A percentile compares a stretch with the other conserved stretches of the same genome.
Conservation (phyloP, 1,284 basidiomycete genomes). For the Moesziomyces globuligerus region DNA sequence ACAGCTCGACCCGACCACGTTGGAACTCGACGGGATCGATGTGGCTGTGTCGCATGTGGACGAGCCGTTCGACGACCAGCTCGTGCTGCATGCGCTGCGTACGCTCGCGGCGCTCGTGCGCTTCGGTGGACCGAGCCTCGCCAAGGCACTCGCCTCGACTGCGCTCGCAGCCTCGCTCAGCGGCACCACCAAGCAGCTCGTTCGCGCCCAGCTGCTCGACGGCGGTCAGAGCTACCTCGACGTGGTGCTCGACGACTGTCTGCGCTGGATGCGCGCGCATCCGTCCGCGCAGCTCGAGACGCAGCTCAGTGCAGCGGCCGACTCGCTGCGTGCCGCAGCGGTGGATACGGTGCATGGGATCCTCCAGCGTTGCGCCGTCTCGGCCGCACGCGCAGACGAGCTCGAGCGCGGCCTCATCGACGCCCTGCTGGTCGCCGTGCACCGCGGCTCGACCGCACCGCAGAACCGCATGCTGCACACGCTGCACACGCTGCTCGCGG, state of each 20-base stretch:
- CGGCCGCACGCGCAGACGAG: slow-evolving; percentile 72
- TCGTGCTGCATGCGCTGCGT: slow-evolving; percentile 76
- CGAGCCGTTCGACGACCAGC: slow-evolving; percentile 79
- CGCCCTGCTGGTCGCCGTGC: slow-evolving; percentile 80
- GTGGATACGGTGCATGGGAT: slow-evolving; percentile 85
- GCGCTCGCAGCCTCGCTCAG: slow-evolving; percentile 29
- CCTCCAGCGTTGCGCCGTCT: slow-evolving; percentile 80
- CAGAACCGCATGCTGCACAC: slow-evolving; percentile 88
- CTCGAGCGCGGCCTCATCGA: slow-evolving; percentile 75
- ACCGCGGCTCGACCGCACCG: slow-evolving; percentile 62
- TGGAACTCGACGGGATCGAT: slow-evolving; percentile 11
- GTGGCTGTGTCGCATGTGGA: slow-evolving; percentile 72
- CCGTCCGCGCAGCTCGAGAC: slow-evolving; percentile 12
- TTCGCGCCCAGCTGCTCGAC: slow-evolving; percentile 8
- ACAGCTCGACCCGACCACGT: background rate
- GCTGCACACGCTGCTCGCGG: slow-evolving; percentile 76
- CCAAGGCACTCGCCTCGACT: slow-evolving; percentile 54
- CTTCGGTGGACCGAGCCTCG: slow-evolving; percentile 88
- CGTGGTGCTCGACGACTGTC: slow-evolving; percentile 31
- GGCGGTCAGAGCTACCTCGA: slow-evolving; percentile 28
- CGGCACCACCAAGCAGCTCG: slow-evolving; percentile 17
- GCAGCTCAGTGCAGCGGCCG: background rate
- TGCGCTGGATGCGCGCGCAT: slow-evolving; percentile 34
- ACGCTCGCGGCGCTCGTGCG: slow-evolving; percentile 80
- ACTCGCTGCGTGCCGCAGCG: slow-evolving; percentile 75